A percentile compares a stretch with the other conserved stretches of the same genome.
Evolutionary conservation across 768 basidiomycete species (phyloP).

Genomic region (Naganishia kalamii): DNA sequence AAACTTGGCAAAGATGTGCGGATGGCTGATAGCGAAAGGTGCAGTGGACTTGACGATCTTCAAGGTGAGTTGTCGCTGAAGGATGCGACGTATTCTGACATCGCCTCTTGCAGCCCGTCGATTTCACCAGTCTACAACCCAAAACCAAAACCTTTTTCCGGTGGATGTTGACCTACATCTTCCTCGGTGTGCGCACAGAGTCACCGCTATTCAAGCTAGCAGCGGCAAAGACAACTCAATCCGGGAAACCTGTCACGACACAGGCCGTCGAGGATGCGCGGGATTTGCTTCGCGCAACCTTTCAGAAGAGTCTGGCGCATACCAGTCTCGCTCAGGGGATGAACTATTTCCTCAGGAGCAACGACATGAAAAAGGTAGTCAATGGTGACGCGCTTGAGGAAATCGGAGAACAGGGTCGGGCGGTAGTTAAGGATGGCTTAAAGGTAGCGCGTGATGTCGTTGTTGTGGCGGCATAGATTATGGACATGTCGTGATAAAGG

Average conservation of each 20-base stretch:
- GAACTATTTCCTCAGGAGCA: constrained; percentile 1
- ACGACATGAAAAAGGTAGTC: constrained; percentile 15
- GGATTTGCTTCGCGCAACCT: constrained; percentile 2
- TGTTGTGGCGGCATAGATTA: constrained; percentile 2
- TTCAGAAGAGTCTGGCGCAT: constrained; percentile 11
- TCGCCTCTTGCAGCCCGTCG: constrained; percentile 61
- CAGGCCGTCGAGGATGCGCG: constrained; percentile 8
- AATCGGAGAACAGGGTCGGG: constrained; percentile 10
- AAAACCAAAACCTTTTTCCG: constrained; percentile 62
- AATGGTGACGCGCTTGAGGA: constrained; percentile 2
- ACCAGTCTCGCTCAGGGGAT: constrained; percentile 9
- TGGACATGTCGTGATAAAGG: too few relatives aligned
- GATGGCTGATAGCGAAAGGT: constrained; percentile 89
- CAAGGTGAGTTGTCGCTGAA: constrained; percentile 56
- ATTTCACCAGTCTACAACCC: constrained; percentile 68
- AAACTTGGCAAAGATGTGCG: constrained; percentile 78
- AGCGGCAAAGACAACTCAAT: background rate
- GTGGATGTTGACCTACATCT: constrained; percentile 62
- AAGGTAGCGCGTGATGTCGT: constrained; percentile 3
- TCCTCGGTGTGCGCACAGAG: constrained; percentile 67
- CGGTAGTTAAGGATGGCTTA: constrained; percentile 9
- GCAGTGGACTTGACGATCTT: constrained; percentile 66
- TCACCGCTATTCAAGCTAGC: constrained; percentile 57
- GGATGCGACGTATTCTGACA: background rate
- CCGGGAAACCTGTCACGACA: constrained; percentile 6